Evolutionary conservation across 208 protist species (phyloP).

Genomic region (Crithidia mellificae): DNA sequence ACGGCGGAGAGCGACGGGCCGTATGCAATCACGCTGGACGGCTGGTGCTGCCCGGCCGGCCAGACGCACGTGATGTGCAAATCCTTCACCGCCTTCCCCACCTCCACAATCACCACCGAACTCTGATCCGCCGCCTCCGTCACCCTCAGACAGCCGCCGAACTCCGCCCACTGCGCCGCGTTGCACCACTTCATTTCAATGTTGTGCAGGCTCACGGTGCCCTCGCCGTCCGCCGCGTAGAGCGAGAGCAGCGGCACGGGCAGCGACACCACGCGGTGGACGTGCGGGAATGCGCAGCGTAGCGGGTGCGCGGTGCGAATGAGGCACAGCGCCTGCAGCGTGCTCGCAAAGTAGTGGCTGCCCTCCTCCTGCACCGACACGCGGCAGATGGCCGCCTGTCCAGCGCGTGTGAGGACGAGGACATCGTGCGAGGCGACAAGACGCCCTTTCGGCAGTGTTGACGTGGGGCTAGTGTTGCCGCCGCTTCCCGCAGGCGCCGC

Average conservation of each 20-base stretch:
- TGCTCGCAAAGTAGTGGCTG: constrained; percentile 17
- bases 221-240: constrained; percentile 61
- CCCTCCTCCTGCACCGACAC: constrained; percentile 33
- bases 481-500: too few relatives aligned
- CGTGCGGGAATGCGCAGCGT: constrained; percentile 29
- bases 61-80: constrained; percentile 41
- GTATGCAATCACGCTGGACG: constrained; percentile 49
- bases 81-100: constrained; percentile 56
- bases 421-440: constrained; percentile 28
- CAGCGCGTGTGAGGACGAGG: constrained; percentile 39
- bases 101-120: constrained; percentile 50
- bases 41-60: constrained; percentile 21
- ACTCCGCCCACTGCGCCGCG: constrained; percentile 29
- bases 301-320: constrained; percentile 33
- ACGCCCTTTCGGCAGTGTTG: not conserved
- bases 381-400: constrained; percentile 29
- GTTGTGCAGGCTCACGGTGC: constrained; percentile 72
- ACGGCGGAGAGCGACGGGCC: constrained; percentile 48
- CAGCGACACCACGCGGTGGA: constrained; percentile 37
- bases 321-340: constrained; percentile 32
- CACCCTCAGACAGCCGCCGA: constrained; percentile 36
- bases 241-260: constrained; percentile 53
- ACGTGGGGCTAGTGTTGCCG: too few relatives aligned
- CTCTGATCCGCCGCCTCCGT: constrained; percentile 49
- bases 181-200: constrained; percentile 73